Evolutionary conservation across 2,329 filamentous ascomycete genomes (phyloP), one percentile per base, ranked within the genome.

Genomic region (Hypoxylon sp.): DNA sequence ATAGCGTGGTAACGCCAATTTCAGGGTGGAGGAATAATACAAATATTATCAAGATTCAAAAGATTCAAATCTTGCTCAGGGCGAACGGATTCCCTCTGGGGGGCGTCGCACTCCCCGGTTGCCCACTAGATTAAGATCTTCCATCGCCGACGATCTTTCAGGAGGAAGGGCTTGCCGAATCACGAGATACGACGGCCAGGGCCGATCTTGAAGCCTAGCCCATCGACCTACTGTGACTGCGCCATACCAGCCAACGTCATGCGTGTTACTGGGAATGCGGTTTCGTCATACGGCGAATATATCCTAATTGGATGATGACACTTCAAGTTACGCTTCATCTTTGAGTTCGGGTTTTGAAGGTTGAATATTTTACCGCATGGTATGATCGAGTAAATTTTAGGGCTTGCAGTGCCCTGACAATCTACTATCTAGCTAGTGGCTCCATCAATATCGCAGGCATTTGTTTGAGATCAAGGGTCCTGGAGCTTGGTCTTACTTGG

Each of bases 111-210:
- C 19, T 58, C 45, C 52, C 56, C 46, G 55, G 65, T 70, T 70
- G 63, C 49, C 66, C 68, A 69, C 68, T 71, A 69, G 53, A 71
- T 71, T 71, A 23, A 71, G 68, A 71, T 71, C 68, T 69, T 71
- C 68, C 57, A 55, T 65, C 56, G 53, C 49, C 53, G 68, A 59
- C 60, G 66, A 71, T 71, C 68, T 60, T 45, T 67, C 53, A 65
- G 57, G 60, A 65, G 68, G 50, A 50, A 64, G 34, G 59, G 56
- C 41, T 64, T 60, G 28, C 60, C 68, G 68, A 65, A 63, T 65
- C 66, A 68, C 68, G 57, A 66, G 63, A 63, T 53, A 66, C 58
- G 41, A 36, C 43, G 56, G 56, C 51, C 58, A 43, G 60, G 52
- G 13, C 52, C 53, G 62, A 61, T 50, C 61, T 32, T 52, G 34